Evolutionary conservation across 2,329 filamentous ascomycete genomes (phyloP), one percentile per base, ranked within the genome.

Genomic region (Colletotrichum endophyticum): DNA sequence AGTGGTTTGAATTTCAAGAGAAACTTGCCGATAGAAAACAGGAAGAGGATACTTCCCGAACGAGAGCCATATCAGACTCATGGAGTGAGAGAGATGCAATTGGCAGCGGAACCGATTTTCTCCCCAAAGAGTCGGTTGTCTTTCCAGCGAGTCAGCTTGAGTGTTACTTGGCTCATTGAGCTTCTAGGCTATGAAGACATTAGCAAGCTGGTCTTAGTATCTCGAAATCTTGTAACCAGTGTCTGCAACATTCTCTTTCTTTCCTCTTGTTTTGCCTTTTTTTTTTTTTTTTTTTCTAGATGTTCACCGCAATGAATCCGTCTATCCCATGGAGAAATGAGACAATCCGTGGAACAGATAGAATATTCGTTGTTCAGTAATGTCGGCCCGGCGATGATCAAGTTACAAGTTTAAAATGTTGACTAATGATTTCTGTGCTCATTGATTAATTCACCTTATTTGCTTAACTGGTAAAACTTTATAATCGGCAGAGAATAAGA

Each of bases 371-470:
- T 5, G 6, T 49, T 44, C 19, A n/a, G 6, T 49, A 8, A 49
- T 49, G 11, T 22, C 11, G n/a, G 11, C n/a, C 44, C 12, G 6
- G 9, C 6, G 2, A 49, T 22, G n/a, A 49, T 49, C 44, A 1
- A 49, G 44, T 49, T 22, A n/a, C 44, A 44, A 44, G 19, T 44
- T 44, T 44, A 6, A 49, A 22, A 49, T 6, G 11, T 49, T 49
- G 1, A 4, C 6, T 22, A 12, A 2, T 7, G 19, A 22, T 6
- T 2, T 22, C 3, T 11, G n/a, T 13, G 11, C 3, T 8, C 44
- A 13, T 49, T 5, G 6, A 8, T 22, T 7, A 49, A 2, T 12
- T 13, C 9, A n/a, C 19, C 0, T 12, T 12, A 0, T 49, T 4
- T 49, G 44, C n/a, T 49, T 5, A 2, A 13, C 3, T 49, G 44